These are phyloP conservation scores for Pseudogymnoascus sp. DNA, from an alignment of 2,329 filamentous ascomycete genomes.

Conservation along the genomic window DNA sequence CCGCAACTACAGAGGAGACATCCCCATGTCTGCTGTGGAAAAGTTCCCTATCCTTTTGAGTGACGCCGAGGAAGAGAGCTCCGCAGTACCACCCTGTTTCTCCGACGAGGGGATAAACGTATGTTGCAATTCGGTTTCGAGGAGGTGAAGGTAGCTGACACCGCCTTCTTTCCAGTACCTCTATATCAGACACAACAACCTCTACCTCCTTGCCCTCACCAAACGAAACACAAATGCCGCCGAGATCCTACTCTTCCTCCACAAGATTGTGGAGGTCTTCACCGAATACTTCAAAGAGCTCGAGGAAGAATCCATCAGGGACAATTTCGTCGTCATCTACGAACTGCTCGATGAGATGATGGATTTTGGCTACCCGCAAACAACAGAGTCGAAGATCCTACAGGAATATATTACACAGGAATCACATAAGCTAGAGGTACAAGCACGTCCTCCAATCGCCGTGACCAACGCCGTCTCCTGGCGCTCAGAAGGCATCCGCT, in stretches of 20 bases:
- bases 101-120: constrained; percentile 98
- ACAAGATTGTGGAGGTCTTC: constrained; percentile 97
- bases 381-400: constrained; percentile 94
- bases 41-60: constrained; percentile 93
- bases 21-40: constrained; percentile 98
- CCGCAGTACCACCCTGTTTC: constrained; percentile 93
- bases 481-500: constrained; percentile 95
- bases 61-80: constrained; percentile 98
- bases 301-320: constrained; percentile 95
- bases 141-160: background rate
- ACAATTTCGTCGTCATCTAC: constrained; percentile 99
- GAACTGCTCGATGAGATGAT: constrained; percentile 99
- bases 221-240: constrained; percentile 99
- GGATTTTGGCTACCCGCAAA: constrained; percentile 99
- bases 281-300: constrained; percentile 99
- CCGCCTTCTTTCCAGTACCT: constrained; percentile 59
- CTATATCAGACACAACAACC: constrained; percentile 98
- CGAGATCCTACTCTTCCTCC: constrained; percentile 94
- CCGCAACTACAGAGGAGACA: constrained; percentile 96
- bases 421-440: constrained; percentile 95
- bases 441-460: constrained; percentile 90
- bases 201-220: constrained; percentile 93
- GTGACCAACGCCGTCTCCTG: constrained; percentile 98
- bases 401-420: constrained; percentile 99
- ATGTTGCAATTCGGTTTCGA: constrained; percentile 29